Percentiles rank a stretch among this genome's conserved stretches.
These are phyloP conservation scores for Magnolia kwangsiensis DNA, from an alignment of 164 flowering plant genomes.

Conservation along the genomic window DNA sequence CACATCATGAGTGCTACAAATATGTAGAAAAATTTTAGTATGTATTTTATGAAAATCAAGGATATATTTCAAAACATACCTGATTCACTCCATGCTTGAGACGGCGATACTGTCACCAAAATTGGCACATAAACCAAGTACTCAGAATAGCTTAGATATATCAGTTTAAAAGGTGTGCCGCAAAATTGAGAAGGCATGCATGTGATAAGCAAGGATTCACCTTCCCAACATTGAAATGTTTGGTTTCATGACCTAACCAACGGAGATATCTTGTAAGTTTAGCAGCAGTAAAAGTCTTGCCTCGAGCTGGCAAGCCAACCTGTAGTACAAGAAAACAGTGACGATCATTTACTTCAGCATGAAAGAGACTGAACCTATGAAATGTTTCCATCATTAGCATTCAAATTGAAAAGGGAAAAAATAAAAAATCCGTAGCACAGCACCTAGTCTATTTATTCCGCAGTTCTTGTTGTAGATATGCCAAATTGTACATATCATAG, in stretches of 20 bases:
- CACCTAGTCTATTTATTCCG: background rate
- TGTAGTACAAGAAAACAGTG: conserved; percentile 15
- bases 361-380: background rate
- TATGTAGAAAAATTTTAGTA: too few relatives aligned
- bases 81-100: conserved; percentile 92
- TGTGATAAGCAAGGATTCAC: conserved; percentile 26
- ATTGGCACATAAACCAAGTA: conserved; percentile 5
- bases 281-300: conserved; percentile 95
- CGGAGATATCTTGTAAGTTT: conserved; percentile 97
- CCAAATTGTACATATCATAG: too few relatives aligned
- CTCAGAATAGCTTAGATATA: background rate
- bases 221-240: conserved; percentile 99
- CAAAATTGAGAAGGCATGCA: conserved; percentile 1
- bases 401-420: background rate
- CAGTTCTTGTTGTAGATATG: too few relatives aligned
- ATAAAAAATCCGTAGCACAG: background rate
- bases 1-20: too few relatives aligned
- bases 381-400: too few relatives aligned
- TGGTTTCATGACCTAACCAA: conserved; percentile 98
- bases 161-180: background rate
- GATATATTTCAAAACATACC: conserved; percentile 33
- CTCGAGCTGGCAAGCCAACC: conserved; percentile 99
- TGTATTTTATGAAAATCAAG: background rate
- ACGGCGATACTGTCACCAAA: conserved; percentile 42
- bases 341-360: background rate